Base-by-base conservation (phyloP, 2,329 filamentous ascomycete species). In the Pseudocercospora fijiensis region DNA sequence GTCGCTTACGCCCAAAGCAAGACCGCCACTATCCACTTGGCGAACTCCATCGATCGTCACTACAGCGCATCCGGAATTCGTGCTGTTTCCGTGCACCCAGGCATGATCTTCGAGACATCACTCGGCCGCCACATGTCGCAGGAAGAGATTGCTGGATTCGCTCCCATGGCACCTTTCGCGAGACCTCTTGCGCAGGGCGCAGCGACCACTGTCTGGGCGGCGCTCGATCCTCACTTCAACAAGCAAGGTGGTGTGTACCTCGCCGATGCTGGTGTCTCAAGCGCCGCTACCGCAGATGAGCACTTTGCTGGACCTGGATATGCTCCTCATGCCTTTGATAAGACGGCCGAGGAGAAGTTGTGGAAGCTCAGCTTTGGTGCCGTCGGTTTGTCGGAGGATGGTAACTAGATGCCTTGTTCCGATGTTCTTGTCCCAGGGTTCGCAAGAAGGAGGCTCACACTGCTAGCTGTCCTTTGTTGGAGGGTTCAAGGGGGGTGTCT, bases 11-110 rank as follows among this genome's bases (percentile, higher is more conserved):
- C 75, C 0, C 79, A 83, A 65, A 76, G 76, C 56, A 86, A 86
- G 67, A 77, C 78, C 0, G 83, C 84, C n/a, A 83, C 82, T 63
- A 77, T 85, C n/a, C 82, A 78, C 67, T 79, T 82, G 63, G 79
- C 82, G 2, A 83, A 81, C 63, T 77, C 82, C 57, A 78, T 85
- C 30, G 83, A 85, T 30, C 77, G 82, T 0, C 76, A 75, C 1
- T 85, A 82, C 67, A 81, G 79, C 2, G 22, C 71, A 0, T 69
- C 72, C 2, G 79, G 80, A 7, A 66, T 85, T 0, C 82, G 83
- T 60, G 81, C 77, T 0, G 72, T 74, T 13, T 77, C 76, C 18
- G 62, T 83, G 3, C 79, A 83, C 58, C 83, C 83, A 0, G 63
- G 63, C 8, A 49, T 62, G 8, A 62, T 65, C 26, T 53, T 64